Evolutionary conservation across 345 rosid species (phyloP), one percentile per base, ranked within the genome.

Genomic region (Erucastrum elatum): DNA sequence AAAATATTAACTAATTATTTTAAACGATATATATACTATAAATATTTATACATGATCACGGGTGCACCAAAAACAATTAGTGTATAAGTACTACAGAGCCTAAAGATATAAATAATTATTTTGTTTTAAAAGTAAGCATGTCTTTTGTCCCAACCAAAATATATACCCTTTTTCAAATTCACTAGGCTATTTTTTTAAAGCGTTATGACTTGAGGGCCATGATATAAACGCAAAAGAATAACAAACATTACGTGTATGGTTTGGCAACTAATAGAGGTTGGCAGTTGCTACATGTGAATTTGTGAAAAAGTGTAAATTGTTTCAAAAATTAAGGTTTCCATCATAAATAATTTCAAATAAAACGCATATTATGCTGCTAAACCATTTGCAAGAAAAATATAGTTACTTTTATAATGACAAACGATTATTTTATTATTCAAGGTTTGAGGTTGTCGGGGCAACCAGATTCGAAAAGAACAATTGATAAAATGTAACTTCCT

Each of bases 231-330:
- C 25, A 46, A 21, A 67, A 46, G 34, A 27, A 15, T 8, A 75
- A 39, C 39, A 39, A 16, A 31, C 67, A 67, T 67, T 75, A 67
- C 60, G 72, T 67, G 61, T 56, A 16, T 66, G 3, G 33, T 58
- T 15, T 63, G 64, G 8, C 37, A 31, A 60, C 64, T 69, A 25
- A 5, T 17, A 17, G 62, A 68, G 17, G 17, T 34, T 44, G 21
- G 27, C 41, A 27, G 31, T 21, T 21, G 21, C 21, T 21, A 21
- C 56, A 70, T 21, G 62, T 62, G 75, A 33, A 39, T 15, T 49
- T 55, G 31, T 5, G 16, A 64, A 64, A 64, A 27, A 46, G 27
- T 65, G 25, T 39, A 10, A 15, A 7, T 2, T 29, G 26, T 71
- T 26, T 61, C 17, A n/a, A 76, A 46, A 25, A 17, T 68, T 70